Evolutionary conservation across 2,329 filamentous ascomycete species (phyloP).

Genomic region (Stenocarpella maydis): DNA sequence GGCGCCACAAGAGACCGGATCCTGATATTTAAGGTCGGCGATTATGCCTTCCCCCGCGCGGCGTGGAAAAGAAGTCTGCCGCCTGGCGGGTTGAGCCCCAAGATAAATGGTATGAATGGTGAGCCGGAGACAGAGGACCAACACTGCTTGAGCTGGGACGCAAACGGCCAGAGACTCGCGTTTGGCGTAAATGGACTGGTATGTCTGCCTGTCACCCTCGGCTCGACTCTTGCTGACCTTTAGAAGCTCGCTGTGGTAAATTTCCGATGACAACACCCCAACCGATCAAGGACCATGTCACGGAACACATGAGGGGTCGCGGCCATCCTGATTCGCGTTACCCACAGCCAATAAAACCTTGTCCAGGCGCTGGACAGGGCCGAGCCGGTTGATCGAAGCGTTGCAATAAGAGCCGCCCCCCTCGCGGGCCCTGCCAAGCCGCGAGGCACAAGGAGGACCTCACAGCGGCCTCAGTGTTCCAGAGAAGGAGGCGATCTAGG

Average conservation of each 20-base stretch:
- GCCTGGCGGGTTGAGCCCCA: conserved; percentile 61
- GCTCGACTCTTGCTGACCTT: conserved; percentile 34
- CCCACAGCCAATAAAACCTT: neutral
- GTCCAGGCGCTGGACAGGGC: neutral
- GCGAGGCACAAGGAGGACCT: neutral
- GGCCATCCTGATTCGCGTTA: neutral
- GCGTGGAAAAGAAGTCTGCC: conserved; percentile 66
- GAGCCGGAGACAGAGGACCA: conserved; percentile 67
- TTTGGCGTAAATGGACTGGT: conserved; percentile 71
- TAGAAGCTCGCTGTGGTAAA: conserved; percentile 44
- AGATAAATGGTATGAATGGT: conserved; percentile 49
- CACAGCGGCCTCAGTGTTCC: too few species aligned
- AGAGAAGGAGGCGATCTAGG: neutral
- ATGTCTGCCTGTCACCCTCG: conserved; percentile 47
- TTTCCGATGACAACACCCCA: conserved; percentile 38
- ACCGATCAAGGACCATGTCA: neutral
- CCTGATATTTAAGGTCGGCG: conserved; percentile 71
- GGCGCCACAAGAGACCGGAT: conserved; percentile 67
- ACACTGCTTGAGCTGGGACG: conserved; percentile 70
- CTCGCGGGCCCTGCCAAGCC: neutral
- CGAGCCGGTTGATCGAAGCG: neutral
- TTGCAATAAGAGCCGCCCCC: neutral
- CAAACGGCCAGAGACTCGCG: conserved; percentile 67
- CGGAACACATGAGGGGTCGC: neutral
- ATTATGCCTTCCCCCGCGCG: conserved; percentile 64